Conservation (phyloP, 2,329 filamentous ascomycete genomes). For the Colletotrichum sansevieriae region DNA sequence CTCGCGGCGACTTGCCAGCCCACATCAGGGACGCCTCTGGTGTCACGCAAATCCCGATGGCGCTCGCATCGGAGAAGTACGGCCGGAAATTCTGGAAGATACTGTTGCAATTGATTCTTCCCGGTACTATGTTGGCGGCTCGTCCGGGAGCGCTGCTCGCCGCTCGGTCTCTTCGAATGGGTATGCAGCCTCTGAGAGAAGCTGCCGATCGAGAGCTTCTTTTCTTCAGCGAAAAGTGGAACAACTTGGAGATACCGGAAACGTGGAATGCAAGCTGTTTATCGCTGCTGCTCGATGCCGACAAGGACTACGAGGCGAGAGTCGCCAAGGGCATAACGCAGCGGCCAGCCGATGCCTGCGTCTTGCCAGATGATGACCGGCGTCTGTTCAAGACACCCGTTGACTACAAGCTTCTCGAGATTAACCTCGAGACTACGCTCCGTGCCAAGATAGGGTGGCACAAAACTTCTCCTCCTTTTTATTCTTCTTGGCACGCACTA, state of each 20-base stretch:
- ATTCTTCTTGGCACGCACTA: no score
- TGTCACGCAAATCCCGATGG: conserved; percentile 59
- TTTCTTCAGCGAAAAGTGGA: conserved; percentile 59
- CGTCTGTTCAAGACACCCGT: conserved; percentile 59
- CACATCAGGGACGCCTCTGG: conserved; percentile 55
- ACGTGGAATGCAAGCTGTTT: conserved; percentile 63
- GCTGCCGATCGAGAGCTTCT: conserved; percentile 58
- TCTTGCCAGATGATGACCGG: conserved; percentile 54
- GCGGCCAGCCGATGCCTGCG: conserved; percentile 35
- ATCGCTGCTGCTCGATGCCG: conserved; percentile 61
- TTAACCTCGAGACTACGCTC: conserved; percentile 60
- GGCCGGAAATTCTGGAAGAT: conserved; percentile 60
- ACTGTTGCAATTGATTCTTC: conserved; percentile 61
- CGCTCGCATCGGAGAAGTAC: conserved; percentile 53
- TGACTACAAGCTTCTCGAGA: conserved; percentile 60
- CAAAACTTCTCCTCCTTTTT: no score
- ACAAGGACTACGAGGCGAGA: conserved; percentile 51
- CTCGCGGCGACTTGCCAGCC: conserved; percentile 55
- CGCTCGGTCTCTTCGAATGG: conserved; percentile 62
- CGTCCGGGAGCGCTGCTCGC: conserved; percentile 62
- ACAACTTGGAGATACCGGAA: conserved; percentile 60
- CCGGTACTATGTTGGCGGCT: conserved; percentile 60
- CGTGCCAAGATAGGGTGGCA: conserved; percentile 59
- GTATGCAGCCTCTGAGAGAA: conserved; percentile 56
- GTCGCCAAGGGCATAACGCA: conserved; percentile 44